Evolutionary conservation across 768 basidiomycete species (phyloP).

Genomic region (Rhodocollybia butyracea): DNA sequence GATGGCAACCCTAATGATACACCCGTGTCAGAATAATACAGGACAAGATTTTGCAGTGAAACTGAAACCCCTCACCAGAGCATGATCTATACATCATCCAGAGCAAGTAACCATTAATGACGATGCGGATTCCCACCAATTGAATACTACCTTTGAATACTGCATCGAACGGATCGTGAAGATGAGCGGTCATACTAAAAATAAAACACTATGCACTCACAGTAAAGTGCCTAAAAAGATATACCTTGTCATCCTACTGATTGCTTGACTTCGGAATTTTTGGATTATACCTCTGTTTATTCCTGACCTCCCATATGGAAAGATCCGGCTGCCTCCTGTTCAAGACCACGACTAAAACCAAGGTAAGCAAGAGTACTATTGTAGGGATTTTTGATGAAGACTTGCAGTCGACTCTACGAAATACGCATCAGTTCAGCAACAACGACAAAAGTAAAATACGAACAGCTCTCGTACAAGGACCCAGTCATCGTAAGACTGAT

Average conservation of each 20-base stretch:
- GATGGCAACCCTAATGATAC: slow-evolving; percentile 82
- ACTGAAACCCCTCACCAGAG: slow-evolving; percentile 74
- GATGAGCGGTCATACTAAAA: no score
- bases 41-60: background rate
- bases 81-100: slow-evolving; percentile 59
- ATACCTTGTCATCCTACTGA: no score
- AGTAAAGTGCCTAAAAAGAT: slow-evolving; percentile 86
- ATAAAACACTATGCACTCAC: slow-evolving; percentile 44
- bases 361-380: background rate
- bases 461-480: slow-evolving; percentile 72
- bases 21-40: background rate
- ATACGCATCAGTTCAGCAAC: background rate
- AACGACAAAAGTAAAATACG: slow-evolving; percentile 25
- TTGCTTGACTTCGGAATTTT: no score
- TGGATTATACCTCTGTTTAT: slow-evolving; percentile 75
- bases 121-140: slow-evolving; percentile 49
- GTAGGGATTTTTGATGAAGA: background rate
- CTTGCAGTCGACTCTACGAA: slow-evolving; percentile 68
- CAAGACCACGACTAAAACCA: slow-evolving; percentile 62
- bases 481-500: slow-evolving; percentile 61
- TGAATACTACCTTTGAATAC: slow-evolving; percentile 52
- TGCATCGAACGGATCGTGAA: background rate
- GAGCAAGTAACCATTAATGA: background rate
- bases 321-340: slow-evolving; percentile 76
- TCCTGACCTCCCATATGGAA: slow-evolving; percentile 94